Conservation (phyloP, 192 early-diverging fungal genomes). For the Obelidium mucronatum region DNA sequence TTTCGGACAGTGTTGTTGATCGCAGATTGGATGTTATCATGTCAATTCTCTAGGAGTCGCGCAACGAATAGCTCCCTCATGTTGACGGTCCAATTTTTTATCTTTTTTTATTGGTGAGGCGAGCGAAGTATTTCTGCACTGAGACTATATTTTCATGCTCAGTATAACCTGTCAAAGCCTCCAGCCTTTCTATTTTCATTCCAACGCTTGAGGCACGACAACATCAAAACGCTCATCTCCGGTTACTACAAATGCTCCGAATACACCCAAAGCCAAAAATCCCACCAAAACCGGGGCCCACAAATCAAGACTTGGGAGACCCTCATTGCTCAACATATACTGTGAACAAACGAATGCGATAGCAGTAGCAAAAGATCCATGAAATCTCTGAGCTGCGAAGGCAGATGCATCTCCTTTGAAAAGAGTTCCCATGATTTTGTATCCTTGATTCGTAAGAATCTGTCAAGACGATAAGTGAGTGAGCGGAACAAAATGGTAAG, state of each 20-base stretch:
- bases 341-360: neutral
- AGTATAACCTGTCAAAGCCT: too few species aligned
- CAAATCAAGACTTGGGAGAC: slow-evolving; percentile 6
- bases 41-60: too few species aligned
- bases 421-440: slow-evolving; percentile 19
- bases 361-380: slow-evolving; percentile 12
- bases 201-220: too few species aligned
- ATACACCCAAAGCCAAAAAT: neutral
- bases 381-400: slow-evolving; percentile 15
- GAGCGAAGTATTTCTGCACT: too few species aligned
- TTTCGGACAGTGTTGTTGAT: too few species aligned
- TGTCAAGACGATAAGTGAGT: too few species aligned
- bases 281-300: slow-evolving; percentile 6
- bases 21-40: too few species aligned
- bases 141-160: too few species aligned
- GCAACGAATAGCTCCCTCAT: too few species aligned
- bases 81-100: too few species aligned
- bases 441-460: slow-evolving; percentile 11
- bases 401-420: slow-evolving; percentile 13
- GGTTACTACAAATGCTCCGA: neutral
- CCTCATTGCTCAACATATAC: slow-evolving; percentile 2
- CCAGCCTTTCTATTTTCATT: too few species aligned
- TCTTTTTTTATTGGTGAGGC: too few species aligned
- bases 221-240: neutral
- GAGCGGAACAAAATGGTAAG: neutral